These are phyloP conservation scores for Annona cherimola DNA, from an alignment of 164 flowering plant species.

Conservation along the genomic window DNA sequence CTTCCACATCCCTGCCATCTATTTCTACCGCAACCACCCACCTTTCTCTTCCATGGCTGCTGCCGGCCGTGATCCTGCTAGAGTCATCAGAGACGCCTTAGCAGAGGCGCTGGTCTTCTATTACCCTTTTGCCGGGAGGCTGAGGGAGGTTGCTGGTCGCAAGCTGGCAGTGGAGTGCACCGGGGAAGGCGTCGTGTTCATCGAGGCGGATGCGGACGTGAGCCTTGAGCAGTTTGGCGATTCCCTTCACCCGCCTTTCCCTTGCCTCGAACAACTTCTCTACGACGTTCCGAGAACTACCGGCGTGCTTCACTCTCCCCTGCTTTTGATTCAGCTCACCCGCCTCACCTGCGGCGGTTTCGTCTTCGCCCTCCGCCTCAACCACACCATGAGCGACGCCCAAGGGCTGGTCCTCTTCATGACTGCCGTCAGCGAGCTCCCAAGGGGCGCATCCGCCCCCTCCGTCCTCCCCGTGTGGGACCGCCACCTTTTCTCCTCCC, in stretches of 20 bases:
- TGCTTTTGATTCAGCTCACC: constrained; percentile 34
- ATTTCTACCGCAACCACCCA: constrained; percentile 11
- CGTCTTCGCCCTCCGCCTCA: constrained; percentile 25
- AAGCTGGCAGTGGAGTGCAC: constrained; percentile 23
- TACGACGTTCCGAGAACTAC: constrained; percentile 40
- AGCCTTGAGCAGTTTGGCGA: constrained; percentile 27
- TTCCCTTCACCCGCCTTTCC: constrained; percentile 41
- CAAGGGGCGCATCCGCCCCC: constrained; percentile 18
- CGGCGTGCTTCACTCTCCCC: constrained; percentile 21
- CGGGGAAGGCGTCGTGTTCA: constrained; percentile 24
- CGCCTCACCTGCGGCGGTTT: constrained; percentile 41
- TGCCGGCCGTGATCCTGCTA: background rate
- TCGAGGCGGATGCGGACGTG: constrained; percentile 21
- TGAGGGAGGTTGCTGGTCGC: constrained; percentile 13
- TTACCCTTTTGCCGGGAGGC: constrained; percentile 30
- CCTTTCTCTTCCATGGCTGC: too few species aligned
- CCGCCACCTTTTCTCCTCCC: constrained; percentile 22
- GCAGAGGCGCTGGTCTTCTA: constrained; percentile 27
- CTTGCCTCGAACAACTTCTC: constrained; percentile 33
- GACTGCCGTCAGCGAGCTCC: constrained; percentile 27
- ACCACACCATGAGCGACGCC: constrained; percentile 40
- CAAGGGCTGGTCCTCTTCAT: constrained; percentile 29
- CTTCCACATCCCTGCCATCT: constrained; percentile 18
- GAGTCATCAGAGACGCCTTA: constrained; percentile 16
- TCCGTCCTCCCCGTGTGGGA: constrained; percentile 28